Evolutionary conservation across 2,329 filamentous ascomycete genomes (phyloP), one percentile per base, ranked within the genome.

Genomic region (Venturia nashicola): DNA sequence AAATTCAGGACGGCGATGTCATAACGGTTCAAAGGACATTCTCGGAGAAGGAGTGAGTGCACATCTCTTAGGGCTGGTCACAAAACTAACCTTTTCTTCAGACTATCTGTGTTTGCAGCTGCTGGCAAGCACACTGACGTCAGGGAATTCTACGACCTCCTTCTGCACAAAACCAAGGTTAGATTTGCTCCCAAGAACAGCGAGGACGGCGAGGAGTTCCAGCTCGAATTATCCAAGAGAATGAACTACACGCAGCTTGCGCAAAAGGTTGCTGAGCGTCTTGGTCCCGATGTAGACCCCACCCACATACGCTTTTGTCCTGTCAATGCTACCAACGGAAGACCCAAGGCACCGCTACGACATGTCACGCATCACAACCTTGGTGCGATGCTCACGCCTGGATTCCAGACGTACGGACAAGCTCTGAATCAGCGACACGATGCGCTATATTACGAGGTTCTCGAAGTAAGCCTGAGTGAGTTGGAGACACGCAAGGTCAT

Each of bases 1-100:
- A 99, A 74, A 88, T 99, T 32, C 93, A 97, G 73, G 93, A 99
- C 70, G 94, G 94, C 60, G 94, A 99, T 72, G 96, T 99, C 68
- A 86, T 99, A 64, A 96, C 92, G 72, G 97, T 97, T 77, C 94
- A 99, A 73, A 84, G 84, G 65, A 78, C 82, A 34, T 76, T 83
- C 43, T 75, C 74, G 34, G 80, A 82, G 23, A 80, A 79, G 65
- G 78, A 80, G 51, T 57, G 51, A 34, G 51, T 57, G 32, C 18
- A 34, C 1, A n/a, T 36, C 16, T n/a, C 69, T 44, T 32, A 40
- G n/a, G 14, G 27, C 14, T 36, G 51, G 39, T 36, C 0, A 5
- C 20, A 51, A 12, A 7, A 36, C 51, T 57, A 57, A 57, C 18
- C 6, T 57, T 36, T 2, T 8, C 27, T n/a, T 20, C 9, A 57